Conservation (phyloP, 1,284 basidiomycete species). For the Coniferiporia weirii region DNA sequence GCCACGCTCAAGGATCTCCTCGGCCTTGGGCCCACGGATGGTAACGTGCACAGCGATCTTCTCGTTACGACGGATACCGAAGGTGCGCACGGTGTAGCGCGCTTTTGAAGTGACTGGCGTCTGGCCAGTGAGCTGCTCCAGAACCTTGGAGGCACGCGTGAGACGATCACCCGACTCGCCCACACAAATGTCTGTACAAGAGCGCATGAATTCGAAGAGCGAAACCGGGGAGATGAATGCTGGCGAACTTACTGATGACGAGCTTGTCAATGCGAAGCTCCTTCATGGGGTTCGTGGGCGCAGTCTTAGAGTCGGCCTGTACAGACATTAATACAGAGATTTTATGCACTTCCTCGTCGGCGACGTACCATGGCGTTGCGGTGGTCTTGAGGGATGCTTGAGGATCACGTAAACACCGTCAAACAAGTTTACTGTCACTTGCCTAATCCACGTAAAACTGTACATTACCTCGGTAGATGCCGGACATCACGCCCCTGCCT, state of each 20-base stretch:
- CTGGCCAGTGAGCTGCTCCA: conserved; percentile 99
- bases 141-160: conserved; percentile 98
- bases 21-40: conserved; percentile 98
- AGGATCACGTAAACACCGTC: conserved; percentile 12
- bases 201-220: conserved; percentile 10
- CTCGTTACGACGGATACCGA: conserved; percentile 99
- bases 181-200: conserved; percentile 88
- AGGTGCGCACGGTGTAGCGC: conserved; percentile 98
- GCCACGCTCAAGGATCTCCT: conserved; percentile 99
- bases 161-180: conserved; percentile 99
- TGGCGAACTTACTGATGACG: conserved; percentile 85
- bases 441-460: neutral
- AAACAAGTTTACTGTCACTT: neutral
- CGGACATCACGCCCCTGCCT: neutral
- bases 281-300: conserved; percentile 90
- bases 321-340: conserved; percentile 1
- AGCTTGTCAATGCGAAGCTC: conserved; percentile 98
- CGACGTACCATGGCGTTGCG: conserved; percentile 17
- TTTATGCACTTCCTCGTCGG: neutral
- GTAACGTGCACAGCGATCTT: conserved; percentile 99
- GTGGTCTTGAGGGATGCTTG: conserved; percentile 15
- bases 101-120: conserved; percentile 99
- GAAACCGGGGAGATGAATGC: neutral
- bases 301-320: conserved; percentile 85
- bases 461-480: conserved; percentile 2